Evolutionary conservation across 106 monocot genomes (phyloP), one percentile per base, ranked within the genome.

Genomic region (Xerophyta viscosa): DNA sequence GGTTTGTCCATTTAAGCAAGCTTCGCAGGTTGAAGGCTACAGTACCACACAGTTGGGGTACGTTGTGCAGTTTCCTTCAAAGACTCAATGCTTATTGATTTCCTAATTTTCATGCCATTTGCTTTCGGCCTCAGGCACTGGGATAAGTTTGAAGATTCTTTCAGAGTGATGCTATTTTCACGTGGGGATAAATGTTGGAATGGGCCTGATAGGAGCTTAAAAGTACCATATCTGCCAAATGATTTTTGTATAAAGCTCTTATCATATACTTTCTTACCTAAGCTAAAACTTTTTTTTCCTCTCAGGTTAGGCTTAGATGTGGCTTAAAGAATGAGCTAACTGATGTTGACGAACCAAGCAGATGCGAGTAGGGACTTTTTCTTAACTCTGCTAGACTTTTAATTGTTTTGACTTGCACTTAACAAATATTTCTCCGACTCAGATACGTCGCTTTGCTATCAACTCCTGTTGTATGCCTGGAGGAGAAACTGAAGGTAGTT

Each of bases 121-220:
- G 30, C 20, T 55, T 12, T 2, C 18, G 27, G 2, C 17, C 8
- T 24, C 60, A 99, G 98, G 74, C 52, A 60, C 20, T 90, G 90
- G 98, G 98, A 91, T 13, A 99, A 90, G 58, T 99, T 99, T 62
- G 98, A 99, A 20, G 90, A 90, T 39, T 77, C 86, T 8, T 90
- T 83, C 63, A 70, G 74, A 67, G 42, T 77, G 20, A 90, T 99
- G 90, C 60, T 48, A 22, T 99, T 99, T 58, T 67, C 77, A 24
- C 66, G 64, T 70, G 98, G 98, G 31, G 90, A 90, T 46, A 77
- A 24, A 62, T 99, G 98, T 67, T 99, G 98, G 98, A 99, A 99
- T 77, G 98, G 98, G 10, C 90, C 98, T 44, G 74, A 99, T 72
- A 72, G 98, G 78, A 90, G 86, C 59, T 55, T 99, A 45, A 91